Evolutionary conservation across 306 rosid species (phyloP).

Genomic region (Malus fusca): DNA sequence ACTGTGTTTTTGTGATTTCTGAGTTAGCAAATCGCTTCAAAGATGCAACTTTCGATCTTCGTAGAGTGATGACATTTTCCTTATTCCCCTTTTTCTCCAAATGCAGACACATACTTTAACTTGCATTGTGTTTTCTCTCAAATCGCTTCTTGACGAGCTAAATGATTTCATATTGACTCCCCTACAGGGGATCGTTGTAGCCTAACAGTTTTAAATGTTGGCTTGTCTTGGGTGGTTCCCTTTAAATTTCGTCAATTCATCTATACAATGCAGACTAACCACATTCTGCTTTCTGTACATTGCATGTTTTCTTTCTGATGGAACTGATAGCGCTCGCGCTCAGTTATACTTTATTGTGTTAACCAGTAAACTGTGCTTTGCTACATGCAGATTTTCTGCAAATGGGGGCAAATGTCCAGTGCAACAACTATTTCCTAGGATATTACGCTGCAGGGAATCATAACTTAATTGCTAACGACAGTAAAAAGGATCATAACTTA

Average conservation of each 20-base stretch:
- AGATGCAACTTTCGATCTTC: background rate
- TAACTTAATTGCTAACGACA: conserved; percentile 32
- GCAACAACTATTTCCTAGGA: conserved; percentile 27
- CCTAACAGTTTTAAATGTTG: background rate
- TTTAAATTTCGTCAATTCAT: background rate
- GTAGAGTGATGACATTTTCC: background rate
- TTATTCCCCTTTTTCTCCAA: background rate
- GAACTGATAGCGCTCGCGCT: conserved; percentile 7
- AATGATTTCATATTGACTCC: background rate
- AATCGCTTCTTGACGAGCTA: background rate
- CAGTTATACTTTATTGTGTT: background rate
- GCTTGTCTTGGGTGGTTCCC: background rate
- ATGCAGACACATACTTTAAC: background rate
- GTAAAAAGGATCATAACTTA: conserved; percentile 10
- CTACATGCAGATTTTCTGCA: conserved; percentile 36
- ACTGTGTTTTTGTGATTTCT: background rate
- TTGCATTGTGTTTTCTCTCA: background rate
- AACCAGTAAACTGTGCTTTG: conserved; percentile 14
- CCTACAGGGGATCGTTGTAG: background rate
- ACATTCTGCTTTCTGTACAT: conserved; percentile 10
- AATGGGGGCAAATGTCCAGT: conserved; percentile 37
- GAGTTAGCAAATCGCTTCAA: background rate
- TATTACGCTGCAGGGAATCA: conserved; percentile 23
- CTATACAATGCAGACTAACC: background rate
- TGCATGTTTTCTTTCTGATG: conserved; percentile 8